Evolutionary conservation across 331 rosid genomes (phyloP), one percentile per base, ranked within the genome.

Genomic region (Pyrus hybrid): DNA sequence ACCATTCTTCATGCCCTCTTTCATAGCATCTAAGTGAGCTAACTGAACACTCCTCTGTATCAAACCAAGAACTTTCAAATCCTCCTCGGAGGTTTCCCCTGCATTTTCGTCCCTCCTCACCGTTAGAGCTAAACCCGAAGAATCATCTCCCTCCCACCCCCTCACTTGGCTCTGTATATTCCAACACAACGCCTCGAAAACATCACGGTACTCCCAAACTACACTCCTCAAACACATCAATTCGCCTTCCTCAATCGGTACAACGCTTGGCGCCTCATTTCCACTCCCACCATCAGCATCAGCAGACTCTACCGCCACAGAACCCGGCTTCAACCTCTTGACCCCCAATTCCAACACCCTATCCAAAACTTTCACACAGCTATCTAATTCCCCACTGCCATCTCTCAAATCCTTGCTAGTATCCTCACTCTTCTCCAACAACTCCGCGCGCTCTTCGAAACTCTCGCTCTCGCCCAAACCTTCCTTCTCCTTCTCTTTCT

Each of bases 1-100:
- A 43, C 87, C 91, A 35, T 75, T 87, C 83, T 82, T 63, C 26
- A 87, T 25, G 76, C 83, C 72, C 80, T 90, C 88, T 71, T 76
- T 89, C 83, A 92, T 84, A 72, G 90, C 90, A 80, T 84, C 85
- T 83, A 94, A 70, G 80, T 94, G 99, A 80, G 86, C 88, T 72
- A 82, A 62, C 83, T 94, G 97, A 74, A 75, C 88, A 85, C 76
- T 80, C 80, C 75, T 92, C 76, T 83, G 97, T 79, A 92, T 86
- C 79, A 72, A 78, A 62, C 85, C 77, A 73, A 92, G 84, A 61
- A 83, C 80, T 82, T 69, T 89, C 72, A 82, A 79, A 69, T 85
- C 95, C 79, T 89, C 93, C 69, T 76, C 87, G 18, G 70, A 66
- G 68, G 20, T 63, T 14, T 45, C 79, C 22, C 20, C 68, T 9